Evolutionary conservation across 768 basidiomycete species (phyloP).

Genomic region (Xanthoconium stramineum): DNA sequence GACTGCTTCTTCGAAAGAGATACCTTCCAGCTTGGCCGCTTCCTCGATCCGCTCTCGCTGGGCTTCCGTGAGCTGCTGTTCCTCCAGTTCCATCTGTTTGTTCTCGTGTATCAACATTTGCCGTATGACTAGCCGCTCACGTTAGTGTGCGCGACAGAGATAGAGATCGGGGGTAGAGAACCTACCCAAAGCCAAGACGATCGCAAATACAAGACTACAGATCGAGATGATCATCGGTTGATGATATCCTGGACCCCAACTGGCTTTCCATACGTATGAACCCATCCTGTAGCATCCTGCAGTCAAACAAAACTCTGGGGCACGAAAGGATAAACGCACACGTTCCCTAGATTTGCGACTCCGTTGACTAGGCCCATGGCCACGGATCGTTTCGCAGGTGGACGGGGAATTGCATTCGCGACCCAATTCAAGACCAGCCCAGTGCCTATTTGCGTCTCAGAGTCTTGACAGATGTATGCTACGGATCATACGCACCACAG

Average conservation of each 20-base stretch:
- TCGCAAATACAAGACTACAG: conserved; percentile 30
- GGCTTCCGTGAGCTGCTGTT: conserved; percentile 41
- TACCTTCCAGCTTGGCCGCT: conserved; percentile 56
- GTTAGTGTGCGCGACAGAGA: neutral
- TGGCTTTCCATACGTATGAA: conserved; percentile 57
- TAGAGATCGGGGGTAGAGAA: neutral
- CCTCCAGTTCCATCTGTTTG: conserved; percentile 46
- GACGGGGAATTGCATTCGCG: conserved; percentile 55
- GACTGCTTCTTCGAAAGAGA: conserved; percentile 58
- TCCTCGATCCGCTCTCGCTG: conserved; percentile 52
- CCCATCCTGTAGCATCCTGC: conserved; percentile 41
- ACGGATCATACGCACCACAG: conserved; percentile 28
- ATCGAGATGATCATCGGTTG: conserved; percentile 56
- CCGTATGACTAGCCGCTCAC: conserved; percentile 37
- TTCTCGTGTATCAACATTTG: conserved; percentile 48
- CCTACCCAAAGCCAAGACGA: conserved; percentile 33
- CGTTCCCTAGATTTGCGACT: conserved; percentile 50
- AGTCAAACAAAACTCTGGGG: neutral
- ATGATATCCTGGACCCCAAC: conserved; percentile 63
- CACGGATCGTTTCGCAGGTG: conserved; percentile 50
- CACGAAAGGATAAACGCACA: conserved; percentile 38
- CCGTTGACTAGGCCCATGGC: conserved; percentile 65
- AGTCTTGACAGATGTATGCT: neutral
- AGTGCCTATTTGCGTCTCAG: conserved; percentile 29
- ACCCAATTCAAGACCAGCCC: conserved; percentile 57